phyloP scores from a whole-genome alignment of 495 filamentous ascomycete species.

The Neurospora tetrasperma region DNA sequence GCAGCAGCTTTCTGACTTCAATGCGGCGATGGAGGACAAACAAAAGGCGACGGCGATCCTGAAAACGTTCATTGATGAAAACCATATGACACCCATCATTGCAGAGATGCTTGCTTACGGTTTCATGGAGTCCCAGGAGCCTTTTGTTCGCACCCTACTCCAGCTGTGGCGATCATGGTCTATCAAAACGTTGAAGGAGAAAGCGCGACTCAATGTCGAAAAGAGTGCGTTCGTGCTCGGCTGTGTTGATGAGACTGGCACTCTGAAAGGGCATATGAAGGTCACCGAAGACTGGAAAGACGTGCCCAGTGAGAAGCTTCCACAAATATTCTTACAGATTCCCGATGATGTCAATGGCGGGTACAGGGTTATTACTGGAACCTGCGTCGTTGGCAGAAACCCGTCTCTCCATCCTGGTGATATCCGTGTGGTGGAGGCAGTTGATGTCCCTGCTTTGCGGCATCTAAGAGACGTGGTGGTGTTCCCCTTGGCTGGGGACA shows the following conservation, averaged over 20 bases:
- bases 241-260: constrained; percentile 73
- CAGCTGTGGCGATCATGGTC: constrained; percentile 75
- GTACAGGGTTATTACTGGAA: constrained; percentile 59
- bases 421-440: constrained; percentile 76
- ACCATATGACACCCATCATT: constrained; percentile 64
- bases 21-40: constrained; percentile 56
- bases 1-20: constrained; percentile 51
- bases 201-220: constrained; percentile 74
- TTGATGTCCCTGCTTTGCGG: constrained; percentile 59
- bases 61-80: constrained; percentile 70
- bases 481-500: constrained; percentile 73
- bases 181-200: constrained; percentile 80
- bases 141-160: constrained; percentile 69
- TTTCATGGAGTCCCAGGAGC: constrained; percentile 65
- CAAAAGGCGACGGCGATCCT: constrained; percentile 54
- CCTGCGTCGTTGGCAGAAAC: constrained; percentile 82
- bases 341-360: constrained; percentile 33
- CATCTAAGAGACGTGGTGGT: constrained; percentile 80
- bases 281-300: constrained; percentile 14
- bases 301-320: constrained; percentile 43
- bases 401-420: constrained; percentile 93
- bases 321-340: constrained; percentile 85
- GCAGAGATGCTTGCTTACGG: constrained; percentile 67
- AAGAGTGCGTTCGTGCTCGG: constrained; percentile 84
- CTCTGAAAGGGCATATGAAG: constrained; percentile 53